Base-by-base conservation (phyloP, 176 grass and related monocot species). In the Metroxylon sagu region DNA sequence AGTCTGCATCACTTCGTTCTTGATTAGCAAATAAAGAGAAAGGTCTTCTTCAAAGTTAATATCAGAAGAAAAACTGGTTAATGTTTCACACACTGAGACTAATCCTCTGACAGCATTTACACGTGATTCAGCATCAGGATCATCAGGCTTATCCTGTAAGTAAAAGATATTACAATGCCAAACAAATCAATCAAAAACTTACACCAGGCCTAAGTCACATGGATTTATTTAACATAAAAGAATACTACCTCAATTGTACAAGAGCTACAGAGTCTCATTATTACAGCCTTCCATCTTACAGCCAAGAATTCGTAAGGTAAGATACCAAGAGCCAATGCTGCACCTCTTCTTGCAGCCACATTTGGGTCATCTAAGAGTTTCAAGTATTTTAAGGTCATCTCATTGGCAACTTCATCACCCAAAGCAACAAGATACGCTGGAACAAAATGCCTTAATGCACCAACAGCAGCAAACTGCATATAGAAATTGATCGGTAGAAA, bases 271-370 rank as follows among this genome's bases (percentile, higher is more conserved):
- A 97, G 92, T 51, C 85, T 88, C 62, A 56, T 77, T 72, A 90
- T 79, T 60, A 97, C 66, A 77, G 71, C 29, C 75, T 70, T 80
- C 87, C 87, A 97, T 84, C 75, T 82, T 43, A 80, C 12, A 49
- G 72, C n/a, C 75, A 97, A 87, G 70, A 97, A 91, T 50, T 85
- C 57, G 23, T 70, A 83, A 14, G 92, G 92, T 61, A 97, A 78
- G 77, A 87, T 78, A 43, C 92, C 92, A 75, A 97, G 78, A 75
- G 92, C 83, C 69, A 97, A 58, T 29, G 87, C 81, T 7, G 87
- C 87, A 55, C 92, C 92, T 85, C 92, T 80, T 73, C 92, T 97
- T 81, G 92, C 77, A 80, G 92, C 78, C 15, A 91, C 87, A 90
- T 97, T 97, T 67, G 77, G 69, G 58, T 97, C 78, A 61, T 97